Evolutionary conservation across 176 grass and related monocot species (phyloP), one percentile per base, ranked within the genome.

Genomic region (Eragrostis curvula): DNA sequence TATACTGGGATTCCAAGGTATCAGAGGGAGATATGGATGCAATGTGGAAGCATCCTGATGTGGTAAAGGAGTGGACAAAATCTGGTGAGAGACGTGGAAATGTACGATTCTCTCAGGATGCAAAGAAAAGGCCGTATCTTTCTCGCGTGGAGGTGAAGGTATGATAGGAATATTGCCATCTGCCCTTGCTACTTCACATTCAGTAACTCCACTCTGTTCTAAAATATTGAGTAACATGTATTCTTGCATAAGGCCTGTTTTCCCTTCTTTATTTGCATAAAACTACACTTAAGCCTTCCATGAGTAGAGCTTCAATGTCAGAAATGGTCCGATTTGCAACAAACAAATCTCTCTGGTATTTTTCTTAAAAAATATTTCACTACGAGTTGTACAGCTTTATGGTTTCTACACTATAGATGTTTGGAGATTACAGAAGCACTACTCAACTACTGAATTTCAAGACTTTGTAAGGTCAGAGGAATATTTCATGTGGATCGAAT

Each of bases 61-160:
- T 98, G 61, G 39, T 85, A 25, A 98, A 87, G 44, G 96, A 95
- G 84, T 98, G 96, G 96, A 89, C 85, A 72, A 91, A 91, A 84
- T 98, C 92, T 46, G 92, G 96, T 43, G 96, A 98, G 87, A 91
- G 92, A 47, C 90, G 49, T 42, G 96, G 96, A 64, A 92, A 77
- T 85, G 90, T 98, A 47, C 87, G 88, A 73, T 95, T 95, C 82
- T 98, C 96, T 18, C 88, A 91, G 83, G 93, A 95, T 52, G 55
- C 74, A 62, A 85, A 98, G 81, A 95, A 95, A 62, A 98, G 79
- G 67, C 88, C 89, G n/a, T 98, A 98, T 91, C 96, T 98, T 85
- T 98, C 96, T 93, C 90, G 86, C 43, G 82, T 98, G 80, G 96
- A 98, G 82, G 96, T 95, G 61, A 98, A 93, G 92, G 96, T 98